Conservation (phyloP, 805 yeast genomes). For the Zygosaccharomyces rouxii region DNA sequence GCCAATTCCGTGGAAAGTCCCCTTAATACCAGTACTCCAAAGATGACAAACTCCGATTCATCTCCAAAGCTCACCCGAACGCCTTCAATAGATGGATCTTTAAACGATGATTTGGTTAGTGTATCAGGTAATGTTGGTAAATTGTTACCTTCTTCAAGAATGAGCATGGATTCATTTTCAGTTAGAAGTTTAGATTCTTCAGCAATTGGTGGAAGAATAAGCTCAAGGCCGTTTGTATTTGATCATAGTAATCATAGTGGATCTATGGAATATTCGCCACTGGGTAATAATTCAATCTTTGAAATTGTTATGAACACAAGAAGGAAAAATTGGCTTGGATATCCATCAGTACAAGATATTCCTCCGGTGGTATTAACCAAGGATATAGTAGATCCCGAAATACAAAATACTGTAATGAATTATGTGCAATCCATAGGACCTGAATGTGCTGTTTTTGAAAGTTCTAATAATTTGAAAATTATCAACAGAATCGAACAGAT, state of each 20-base stretch:
- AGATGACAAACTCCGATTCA: conserved; percentile 4
- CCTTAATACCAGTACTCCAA: conserved; percentile 4
- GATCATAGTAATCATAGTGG: conserved; percentile 28
- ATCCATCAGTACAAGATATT: conserved; percentile 78
- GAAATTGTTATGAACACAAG: conserved; percentile 54
- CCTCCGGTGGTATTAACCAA: conserved; percentile 71
- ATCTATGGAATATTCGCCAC: conserved; percentile 33
- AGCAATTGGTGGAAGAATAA: conserved; percentile 17
- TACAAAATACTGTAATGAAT: conserved; percentile 40
- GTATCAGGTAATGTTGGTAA: conserved; percentile 18
- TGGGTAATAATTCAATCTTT: conserved; percentile 58
- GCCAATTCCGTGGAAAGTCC: conserved; percentile 1
- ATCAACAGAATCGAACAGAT: conserved; percentile 37
- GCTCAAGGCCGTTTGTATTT: conserved; percentile 17
- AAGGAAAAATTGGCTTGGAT: conserved; percentile 40
- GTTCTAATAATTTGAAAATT: conserved; percentile 41
- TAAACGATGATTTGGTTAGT: conserved; percentile 37
- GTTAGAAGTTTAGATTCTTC: conserved; percentile 35
- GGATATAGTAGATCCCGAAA: conserved; percentile 39
- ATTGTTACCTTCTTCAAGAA: conserved; percentile 18
- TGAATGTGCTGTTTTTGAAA: conserved; percentile 44
- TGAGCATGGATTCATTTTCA: conserved; percentile 25
- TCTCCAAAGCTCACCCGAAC: conserved; percentile 10
- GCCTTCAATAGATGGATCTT: conserved; percentile 22
- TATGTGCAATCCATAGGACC: conserved; percentile 43